A percentile compares a stretch with the other conserved stretches of the same genome.
phyloP scores from a whole-genome alignment of 1,284 basidiomycete species.

The Leccinum variabile region DNA sequence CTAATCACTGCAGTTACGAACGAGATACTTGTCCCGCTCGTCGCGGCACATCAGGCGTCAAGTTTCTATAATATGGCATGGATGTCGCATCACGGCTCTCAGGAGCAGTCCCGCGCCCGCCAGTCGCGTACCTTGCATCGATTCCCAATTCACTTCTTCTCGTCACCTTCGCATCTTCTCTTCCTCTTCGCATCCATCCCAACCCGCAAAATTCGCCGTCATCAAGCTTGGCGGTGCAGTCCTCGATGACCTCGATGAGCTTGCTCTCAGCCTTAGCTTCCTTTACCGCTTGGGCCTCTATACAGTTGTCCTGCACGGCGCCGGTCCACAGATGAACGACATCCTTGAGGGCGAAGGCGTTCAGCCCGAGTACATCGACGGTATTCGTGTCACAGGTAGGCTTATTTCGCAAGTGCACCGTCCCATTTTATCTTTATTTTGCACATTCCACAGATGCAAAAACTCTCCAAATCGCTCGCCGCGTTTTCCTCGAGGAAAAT shows the following conservation, averaged over 20 bases:
- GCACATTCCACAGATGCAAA: conserved; percentile 68
- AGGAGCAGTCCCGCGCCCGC: too few species aligned
- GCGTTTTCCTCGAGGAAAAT: conserved; percentile 96
- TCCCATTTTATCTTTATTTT: background rate
- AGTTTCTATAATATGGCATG: conserved; percentile 83
- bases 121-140: too few species aligned
- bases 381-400: conserved; percentile 89
- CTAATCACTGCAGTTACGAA: conserved; percentile 67
- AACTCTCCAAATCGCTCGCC: conserved; percentile 88
- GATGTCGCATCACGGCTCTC: too few species aligned
- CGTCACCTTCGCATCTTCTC: conserved; percentile 73
- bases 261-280: conserved; percentile 91
- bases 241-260: conserved; percentile 85
- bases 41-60: conserved; percentile 58
- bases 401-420: conserved; percentile 7
- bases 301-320: conserved; percentile 92
- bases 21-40: conserved; percentile 74
- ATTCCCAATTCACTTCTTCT: too few species aligned
- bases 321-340: conserved; percentile 91
- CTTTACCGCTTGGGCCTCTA: conserved; percentile 92
- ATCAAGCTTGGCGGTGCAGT: conserved; percentile 96
- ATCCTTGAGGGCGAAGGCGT: conserved; percentile 90
- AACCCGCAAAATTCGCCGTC: conserved; percentile 89
- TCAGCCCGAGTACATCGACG: conserved; percentile 92
- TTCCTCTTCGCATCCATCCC: conserved; percentile 77